Evolutionary conservation across 345 rosid genomes (phyloP), one percentile per base, ranked within the genome.

Genomic region (Microthlaspi erraticum): DNA sequence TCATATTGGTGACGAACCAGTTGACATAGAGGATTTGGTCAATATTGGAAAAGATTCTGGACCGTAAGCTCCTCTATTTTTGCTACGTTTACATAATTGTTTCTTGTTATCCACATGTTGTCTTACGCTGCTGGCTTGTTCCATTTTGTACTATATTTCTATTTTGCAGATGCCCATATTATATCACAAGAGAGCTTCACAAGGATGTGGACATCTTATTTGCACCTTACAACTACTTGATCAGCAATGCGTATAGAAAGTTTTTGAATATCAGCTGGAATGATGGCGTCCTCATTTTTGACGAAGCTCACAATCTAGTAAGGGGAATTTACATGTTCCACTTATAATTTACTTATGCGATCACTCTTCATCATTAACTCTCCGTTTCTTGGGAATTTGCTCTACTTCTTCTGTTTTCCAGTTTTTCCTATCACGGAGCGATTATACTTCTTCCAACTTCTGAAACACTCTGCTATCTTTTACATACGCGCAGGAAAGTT

Each of bases 281-380:
- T 26, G 79, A 73, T 46, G 81, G 92, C 78, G 56, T 91, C 76
- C 78, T 94, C 59, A 94, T 94, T 78, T 91, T 94, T 83, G 95
- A 89, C 73, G 98, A 94, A 83, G 98, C 98, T 73, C 99, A 91
- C 87, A 94, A 91, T 79, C 83, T 91, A 83, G 97, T 94, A 78
- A 85, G 96, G 64, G 46, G 6, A 72, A 61, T 78, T 44, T 12
- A 42, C 36, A 53, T 34, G 29, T 44, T 34, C 14, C 20, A 19
- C 60, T 2, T 51, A 8, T 26, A 10, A 11, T 59, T 19, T 42
- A 33, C 51, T 11, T 64, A 4, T 56, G 31, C 51, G 20, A 29
- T 59, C 32, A 17, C 33, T 61, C 41, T 16, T 70, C 67, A 58
- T 60, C 6, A 38, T 48, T 44, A 57, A 39, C 49, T 67, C 42